A percentile compares a stretch with the other conserved stretches of the same genome.
Conservation (phyloP, 768 basidiomycete genomes). For the Phlegmacium glaucopus region DNA sequence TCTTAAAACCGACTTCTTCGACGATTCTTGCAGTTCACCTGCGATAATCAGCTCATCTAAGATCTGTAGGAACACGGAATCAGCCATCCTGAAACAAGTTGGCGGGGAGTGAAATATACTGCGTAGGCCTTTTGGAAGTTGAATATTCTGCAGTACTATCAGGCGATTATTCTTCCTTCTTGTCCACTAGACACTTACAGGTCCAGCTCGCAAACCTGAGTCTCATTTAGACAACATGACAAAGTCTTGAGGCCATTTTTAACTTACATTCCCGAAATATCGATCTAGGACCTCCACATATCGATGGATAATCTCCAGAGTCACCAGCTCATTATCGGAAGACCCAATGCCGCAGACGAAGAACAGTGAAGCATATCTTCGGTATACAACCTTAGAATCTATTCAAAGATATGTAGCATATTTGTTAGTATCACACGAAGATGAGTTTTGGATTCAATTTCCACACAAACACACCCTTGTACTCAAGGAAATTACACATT, state of each 20-base stretch:
- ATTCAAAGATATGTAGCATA: conserved; percentile 34
- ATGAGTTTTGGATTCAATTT: not conserved
- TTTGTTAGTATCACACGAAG: not conserved
- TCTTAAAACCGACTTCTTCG: conserved; percentile 82
- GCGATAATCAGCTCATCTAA: conserved; percentile 96
- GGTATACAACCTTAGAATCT: conserved; percentile 91
- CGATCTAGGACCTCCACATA: conserved; percentile 93
- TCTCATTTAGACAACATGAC: not conserved
- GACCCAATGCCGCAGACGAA: conserved; percentile 89
- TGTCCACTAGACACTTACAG: conserved; percentile 52
- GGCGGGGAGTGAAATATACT: conserved; percentile 34
- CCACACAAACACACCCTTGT: conserved; percentile 71
- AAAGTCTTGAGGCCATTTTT: not conserved
- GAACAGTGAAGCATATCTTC: conserved; percentile 95
- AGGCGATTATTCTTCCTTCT: conserved; percentile 11
- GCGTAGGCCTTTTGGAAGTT: conserved; percentile 99
- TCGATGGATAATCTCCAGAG: conserved; percentile 93
- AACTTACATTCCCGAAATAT: conserved; percentile 87
- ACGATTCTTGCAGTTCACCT: conserved; percentile 96
- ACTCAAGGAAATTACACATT: conserved; percentile 99
- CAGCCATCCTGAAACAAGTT: conserved; percentile 1
- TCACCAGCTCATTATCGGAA: conserved; percentile 89
- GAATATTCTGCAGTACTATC: conserved; percentile 69
- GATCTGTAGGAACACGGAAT: conserved; percentile 42
- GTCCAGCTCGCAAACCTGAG: conserved; percentile 89